These are phyloP conservation scores for Suillus fuscotomentosus DNA, from an alignment of 768 basidiomycete species.

Conservation along the genomic window DNA sequence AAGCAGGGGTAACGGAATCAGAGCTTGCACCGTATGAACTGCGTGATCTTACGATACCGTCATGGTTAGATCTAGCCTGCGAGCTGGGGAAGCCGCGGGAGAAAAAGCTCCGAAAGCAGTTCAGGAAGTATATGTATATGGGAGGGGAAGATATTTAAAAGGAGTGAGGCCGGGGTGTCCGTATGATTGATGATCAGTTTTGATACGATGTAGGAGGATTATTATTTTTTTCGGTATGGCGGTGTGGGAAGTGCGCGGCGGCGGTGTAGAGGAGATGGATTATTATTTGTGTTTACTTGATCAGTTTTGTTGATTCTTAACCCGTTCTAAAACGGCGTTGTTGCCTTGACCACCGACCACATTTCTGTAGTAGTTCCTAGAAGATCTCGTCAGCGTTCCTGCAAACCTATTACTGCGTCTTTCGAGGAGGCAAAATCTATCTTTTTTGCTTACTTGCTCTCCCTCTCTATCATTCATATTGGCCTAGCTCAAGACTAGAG, in stretches of 20 bases:
- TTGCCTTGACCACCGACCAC: conserved; percentile 55
- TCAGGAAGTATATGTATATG: conserved; percentile 75
- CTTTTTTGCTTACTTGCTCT: neutral
- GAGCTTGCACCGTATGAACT: conserved; percentile 70
- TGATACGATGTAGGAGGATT: neutral
- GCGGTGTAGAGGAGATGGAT: conserved; percentile 1
- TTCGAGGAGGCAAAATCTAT: conserved; percentile 1
- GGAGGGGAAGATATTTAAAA: conserved; percentile 34
- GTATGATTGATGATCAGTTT: neutral
- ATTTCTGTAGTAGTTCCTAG: conserved; percentile 24
- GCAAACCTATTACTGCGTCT: conserved; percentile 11
- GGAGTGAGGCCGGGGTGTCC: neutral
- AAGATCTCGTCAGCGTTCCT: conserved; percentile 32
- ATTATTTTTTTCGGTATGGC: neutral
- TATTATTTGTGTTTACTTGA: neutral
- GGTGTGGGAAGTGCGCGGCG: conserved; percentile 4
- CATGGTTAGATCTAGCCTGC: conserved; percentile 69
- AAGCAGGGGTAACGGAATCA: conserved; percentile 39
- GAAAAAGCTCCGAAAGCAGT: conserved; percentile 58
- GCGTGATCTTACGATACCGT: conserved; percentile 73
- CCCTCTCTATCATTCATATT: neutral
- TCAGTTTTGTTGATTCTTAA: conserved; percentile 2
- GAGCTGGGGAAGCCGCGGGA: conserved; percentile 53
- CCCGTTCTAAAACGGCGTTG: conserved; percentile 26
- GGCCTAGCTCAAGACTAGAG: neutral